phyloP scores from a whole-genome alignment of 768 basidiomycete genomes.

The Russula sp. region DNA sequence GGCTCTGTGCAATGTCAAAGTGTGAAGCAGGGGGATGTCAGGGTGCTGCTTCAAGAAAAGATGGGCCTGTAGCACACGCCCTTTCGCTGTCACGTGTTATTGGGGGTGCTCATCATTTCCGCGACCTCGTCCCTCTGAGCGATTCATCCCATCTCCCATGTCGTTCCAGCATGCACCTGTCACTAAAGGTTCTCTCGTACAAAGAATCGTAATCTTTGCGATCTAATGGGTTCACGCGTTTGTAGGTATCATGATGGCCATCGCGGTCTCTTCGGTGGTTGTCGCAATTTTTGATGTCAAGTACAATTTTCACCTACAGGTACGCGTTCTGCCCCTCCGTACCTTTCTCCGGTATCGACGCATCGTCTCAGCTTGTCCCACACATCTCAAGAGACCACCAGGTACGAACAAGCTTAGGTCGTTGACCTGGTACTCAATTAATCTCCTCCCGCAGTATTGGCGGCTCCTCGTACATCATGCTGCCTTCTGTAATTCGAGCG shows the following conservation, averaged over 20 bases:
- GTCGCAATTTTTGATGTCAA: slow-evolving; percentile 83
- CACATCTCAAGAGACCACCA: slow-evolving; percentile 90
- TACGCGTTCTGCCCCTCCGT: slow-evolving; percentile 35
- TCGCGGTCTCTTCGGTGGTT: slow-evolving; percentile 68
- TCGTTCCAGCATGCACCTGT: slow-evolving; percentile 84
- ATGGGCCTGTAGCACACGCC: neutral
- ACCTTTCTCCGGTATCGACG: slow-evolving; percentile 5
- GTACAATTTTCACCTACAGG: slow-evolving; percentile 84
- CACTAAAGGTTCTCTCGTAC: slow-evolving; percentile 57
- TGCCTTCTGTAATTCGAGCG: slow-evolving; percentile 80
- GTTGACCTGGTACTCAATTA: neutral
- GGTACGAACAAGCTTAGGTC: slow-evolving; percentile 43
- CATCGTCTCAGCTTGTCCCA: slow-evolving; percentile 60
- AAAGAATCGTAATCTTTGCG: neutral
- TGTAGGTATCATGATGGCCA: slow-evolving; percentile 72
- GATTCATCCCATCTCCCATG: slow-evolving; percentile 41
- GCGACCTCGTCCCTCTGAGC: neutral
- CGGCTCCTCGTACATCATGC: slow-evolving; percentile 69
- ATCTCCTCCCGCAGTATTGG: slow-evolving; percentile 67
- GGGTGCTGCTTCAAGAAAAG: neutral
- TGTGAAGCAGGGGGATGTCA: slow-evolving; percentile 20
- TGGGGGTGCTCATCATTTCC: neutral
- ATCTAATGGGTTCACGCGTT: slow-evolving; percentile 10
- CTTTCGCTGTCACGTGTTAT: slow-evolving; percentile 20
- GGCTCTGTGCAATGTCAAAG: slow-evolving; percentile 36